Evolutionary conservation across 2,329 filamentous ascomycete species (phyloP), one percentile per base, ranked within the genome.

Genomic region (Sclerotinia glacialis): DNA sequence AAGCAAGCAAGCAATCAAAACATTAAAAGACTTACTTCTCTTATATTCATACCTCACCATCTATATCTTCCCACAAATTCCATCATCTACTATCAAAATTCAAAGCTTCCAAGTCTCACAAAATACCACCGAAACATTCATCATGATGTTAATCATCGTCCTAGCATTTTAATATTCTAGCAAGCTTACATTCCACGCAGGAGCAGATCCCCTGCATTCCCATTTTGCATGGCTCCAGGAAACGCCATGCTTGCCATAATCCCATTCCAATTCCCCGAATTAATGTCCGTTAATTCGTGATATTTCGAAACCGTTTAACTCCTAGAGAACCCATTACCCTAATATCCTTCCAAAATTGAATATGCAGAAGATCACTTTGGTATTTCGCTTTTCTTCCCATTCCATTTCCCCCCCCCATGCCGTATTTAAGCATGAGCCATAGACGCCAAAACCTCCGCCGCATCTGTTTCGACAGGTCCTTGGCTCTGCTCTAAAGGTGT

Each of bases 361-460:
- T n/a, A 14, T 37, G 21, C n/a, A 49, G 44, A 23, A 34, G 42
- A n/a, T 49, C n/a, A 6, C 3, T 26, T 7, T 14, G 5, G 14
- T 16, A 53, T 66, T 31, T n/a, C 40, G 23, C 16, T 31, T 53
- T 42, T 3, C 28, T 18, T 55, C 2, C 23, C 28, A 50, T 26
- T 12, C 14, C 52, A 18, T 47, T 40, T 6, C n/a, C n/a, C 46
- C 31, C 47, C 26, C 18, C 21, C 28, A 28, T 52, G 40, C 53
- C 23, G 26, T n/a, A n/a, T 52, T 69, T 62, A 74, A 21, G 65
- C 68, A 23, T 75, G 71, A 47, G 65, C 64, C 67, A 75, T 68
- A 49, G 70, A 73, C 21, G 73, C 70, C 21, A 74, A 65, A 46
- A 74, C 70, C 5, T 71, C 70, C 2, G 74, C 73, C 7, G 73